A percentile compares a stretch with the other conserved stretches of the same genome.
Conservation (phyloP, 2,329 filamentous ascomycete species). For the Talaromyces amestolkiae region DNA sequence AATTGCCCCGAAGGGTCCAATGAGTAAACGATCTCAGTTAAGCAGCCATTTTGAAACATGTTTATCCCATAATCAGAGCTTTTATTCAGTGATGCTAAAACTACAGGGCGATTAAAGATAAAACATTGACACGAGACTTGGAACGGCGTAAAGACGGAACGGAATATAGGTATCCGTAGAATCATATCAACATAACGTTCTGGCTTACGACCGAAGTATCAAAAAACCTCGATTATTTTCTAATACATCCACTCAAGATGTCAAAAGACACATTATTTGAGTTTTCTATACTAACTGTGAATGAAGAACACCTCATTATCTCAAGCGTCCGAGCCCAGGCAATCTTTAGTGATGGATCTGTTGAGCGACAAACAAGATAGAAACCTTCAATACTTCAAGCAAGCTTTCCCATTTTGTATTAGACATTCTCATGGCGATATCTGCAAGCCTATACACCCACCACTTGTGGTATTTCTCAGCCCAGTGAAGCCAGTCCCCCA, state of each 20-base stretch:
- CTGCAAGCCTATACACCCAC: background rate
- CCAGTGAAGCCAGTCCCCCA: background rate
- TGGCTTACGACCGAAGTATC: background rate
- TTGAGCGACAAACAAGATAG: background rate
- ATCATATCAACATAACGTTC: background rate
- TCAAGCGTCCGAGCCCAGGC: background rate
- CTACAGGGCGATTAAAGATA: background rate
- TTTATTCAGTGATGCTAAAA: background rate
- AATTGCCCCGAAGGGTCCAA: background rate
- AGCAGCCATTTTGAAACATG: too few relatives aligned
- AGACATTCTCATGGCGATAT: background rate
- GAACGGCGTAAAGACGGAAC: background rate
- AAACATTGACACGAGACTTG: background rate
- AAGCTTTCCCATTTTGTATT: background rate
- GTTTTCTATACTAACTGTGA: background rate
- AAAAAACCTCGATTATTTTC: background rate
- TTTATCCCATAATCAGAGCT: too few relatives aligned
- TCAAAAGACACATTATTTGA: too few relatives aligned
- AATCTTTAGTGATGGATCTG: background rate
- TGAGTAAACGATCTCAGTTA: background rate
- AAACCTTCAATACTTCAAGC: background rate
- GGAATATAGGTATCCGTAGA: background rate
- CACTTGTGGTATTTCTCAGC: background rate
- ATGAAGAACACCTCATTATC: background rate
- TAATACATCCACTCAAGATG: too few relatives aligned